Evolutionary conservation across 2,329 filamentous ascomycete species (phyloP), one percentile per base, ranked within the genome.

Genomic region (Paecilomyces dactylethromorphus): DNA sequence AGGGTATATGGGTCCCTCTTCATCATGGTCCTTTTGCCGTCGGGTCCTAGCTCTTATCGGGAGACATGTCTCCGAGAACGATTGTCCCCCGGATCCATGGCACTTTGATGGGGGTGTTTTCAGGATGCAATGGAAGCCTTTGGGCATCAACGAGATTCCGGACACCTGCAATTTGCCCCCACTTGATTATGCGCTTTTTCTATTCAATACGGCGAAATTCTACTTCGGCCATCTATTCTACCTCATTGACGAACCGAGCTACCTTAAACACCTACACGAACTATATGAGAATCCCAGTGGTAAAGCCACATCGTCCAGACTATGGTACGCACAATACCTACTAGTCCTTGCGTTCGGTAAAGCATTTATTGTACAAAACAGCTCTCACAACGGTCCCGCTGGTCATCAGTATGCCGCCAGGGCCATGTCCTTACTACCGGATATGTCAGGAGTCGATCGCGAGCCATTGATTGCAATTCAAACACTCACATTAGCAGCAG

Each of bases 201-300:
- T 84, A 3, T 79, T 84, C 69, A 83, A 82, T 60, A 78, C 80
- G 0, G 81, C 84, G 59, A 83, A 84, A 57, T 84, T 84, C 51
- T 80, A 83, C 59, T 82, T 81, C 57, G 77, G 78, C 2, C 81
- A 82, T 31, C 65, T 84, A 2, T 82, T 82, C 24, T 81, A 83
- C 54, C 68, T 84, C 1, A 82, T 84, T 51, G 81, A 85, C 24
- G 82, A 84, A 56, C 71, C 77, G 13, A 72, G 71, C 1, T 84
- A 66, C 58, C 7, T 72, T 59, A 33, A 62, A 61, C 53, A 69
- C 58, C 26, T 70, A 31, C 59, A 74, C 81, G 61, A 81, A 77
- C 76, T 69, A 60, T 77, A 81, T 57, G 67, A 71, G 3, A 66
- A 72, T 35, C 68, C 68, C 11, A 66, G 66, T 33, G 67, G 63